Conservation (phyloP, 2,329 filamentous ascomycete genomes). For the Ambrosiella cleistominuta region DNA sequence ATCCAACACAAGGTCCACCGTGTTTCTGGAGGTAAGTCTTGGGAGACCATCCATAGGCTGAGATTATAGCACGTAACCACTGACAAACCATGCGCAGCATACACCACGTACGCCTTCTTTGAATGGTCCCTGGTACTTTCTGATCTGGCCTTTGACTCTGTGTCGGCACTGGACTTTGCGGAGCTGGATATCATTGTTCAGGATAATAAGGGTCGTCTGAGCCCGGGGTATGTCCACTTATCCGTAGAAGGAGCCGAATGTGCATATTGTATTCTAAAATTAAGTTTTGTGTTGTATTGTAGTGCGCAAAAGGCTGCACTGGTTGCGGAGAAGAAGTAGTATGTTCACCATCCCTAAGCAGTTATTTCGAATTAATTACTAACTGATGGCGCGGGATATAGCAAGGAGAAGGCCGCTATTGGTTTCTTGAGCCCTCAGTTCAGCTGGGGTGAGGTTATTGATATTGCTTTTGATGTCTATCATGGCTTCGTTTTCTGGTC, state of each 20-base stretch:
- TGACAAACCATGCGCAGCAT: conserved; percentile 39
- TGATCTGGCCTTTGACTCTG: conserved; percentile 90
- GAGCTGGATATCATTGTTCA: conserved; percentile 74
- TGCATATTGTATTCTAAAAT: background rate
- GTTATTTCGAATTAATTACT: background rate
- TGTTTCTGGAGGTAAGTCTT: conserved; percentile 70
- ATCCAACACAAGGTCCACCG: conserved; percentile 97
- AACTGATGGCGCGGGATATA: conserved; percentile 20
- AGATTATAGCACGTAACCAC: conserved; percentile 4
- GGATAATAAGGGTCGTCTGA: conserved; percentile 68
- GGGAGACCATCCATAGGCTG: conserved; percentile 4
- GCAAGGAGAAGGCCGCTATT: conserved; percentile 57
- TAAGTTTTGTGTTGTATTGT: background rate
- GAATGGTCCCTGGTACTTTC: conserved; percentile 92
- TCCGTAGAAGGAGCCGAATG: conserved; percentile 29
- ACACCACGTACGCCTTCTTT: conserved; percentile 94
- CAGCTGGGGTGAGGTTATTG: conserved; percentile 55
- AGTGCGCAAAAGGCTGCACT: conserved; percentile 12
- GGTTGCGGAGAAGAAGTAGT: conserved; percentile 10
- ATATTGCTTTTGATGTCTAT: conserved; percentile 77
- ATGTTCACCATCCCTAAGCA: conserved; percentile 17
- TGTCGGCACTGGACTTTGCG: conserved; percentile 82
- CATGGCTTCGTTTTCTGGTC: conserved; percentile 97
- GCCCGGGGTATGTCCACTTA: conserved; percentile 98
- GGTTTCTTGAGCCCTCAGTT: conserved; percentile 56